Percentiles rank a stretch among this genome's conserved stretches.
phyloP scores from a whole-genome alignment of 2,329 filamentous ascomycete species.

The Fusarium sarcochroum region DNA sequence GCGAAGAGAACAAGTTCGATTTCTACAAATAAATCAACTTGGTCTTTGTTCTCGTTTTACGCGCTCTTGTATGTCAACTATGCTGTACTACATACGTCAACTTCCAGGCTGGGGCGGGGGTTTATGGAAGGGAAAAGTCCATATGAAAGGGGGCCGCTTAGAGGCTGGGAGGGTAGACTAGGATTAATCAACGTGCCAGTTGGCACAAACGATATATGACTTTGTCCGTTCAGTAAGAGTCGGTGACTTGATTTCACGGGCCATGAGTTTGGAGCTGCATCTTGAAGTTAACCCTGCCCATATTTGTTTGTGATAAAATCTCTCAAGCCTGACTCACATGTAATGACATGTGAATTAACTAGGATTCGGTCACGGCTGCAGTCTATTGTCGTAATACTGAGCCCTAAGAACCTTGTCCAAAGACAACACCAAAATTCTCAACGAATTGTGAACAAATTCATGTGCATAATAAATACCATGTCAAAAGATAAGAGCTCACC shows the following conservation, averaged over 20 bases:
- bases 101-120: conserved; percentile 14
- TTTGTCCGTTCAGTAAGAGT: conserved; percentile 1
- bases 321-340: background rate
- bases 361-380: no score
- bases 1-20: conserved; percentile 82
- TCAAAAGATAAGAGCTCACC: no score
- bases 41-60: conserved; percentile 15
- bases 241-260: conserved; percentile 6
- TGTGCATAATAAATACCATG: no score
- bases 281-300: background rate
- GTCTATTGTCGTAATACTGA: no score
- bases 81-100: conserved; percentile 44
- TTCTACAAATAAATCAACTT: conserved; percentile 80
- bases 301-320: background rate
- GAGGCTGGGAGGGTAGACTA: conserved; percentile 31
- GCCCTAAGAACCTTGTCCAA: no score
- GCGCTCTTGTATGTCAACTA: conserved; percentile 35
- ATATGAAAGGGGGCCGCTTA: conserved; percentile 15
- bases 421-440: no score
- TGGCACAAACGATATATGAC: conserved; percentile 18
- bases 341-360: no score
- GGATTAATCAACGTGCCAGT: conserved; percentile 36
- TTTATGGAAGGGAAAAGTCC: conserved; percentile 32
- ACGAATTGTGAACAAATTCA: no score
- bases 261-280: background rate